Conservation (phyloP, 176 grass and related monocot species). For the Cenchrus americanus region DNA sequence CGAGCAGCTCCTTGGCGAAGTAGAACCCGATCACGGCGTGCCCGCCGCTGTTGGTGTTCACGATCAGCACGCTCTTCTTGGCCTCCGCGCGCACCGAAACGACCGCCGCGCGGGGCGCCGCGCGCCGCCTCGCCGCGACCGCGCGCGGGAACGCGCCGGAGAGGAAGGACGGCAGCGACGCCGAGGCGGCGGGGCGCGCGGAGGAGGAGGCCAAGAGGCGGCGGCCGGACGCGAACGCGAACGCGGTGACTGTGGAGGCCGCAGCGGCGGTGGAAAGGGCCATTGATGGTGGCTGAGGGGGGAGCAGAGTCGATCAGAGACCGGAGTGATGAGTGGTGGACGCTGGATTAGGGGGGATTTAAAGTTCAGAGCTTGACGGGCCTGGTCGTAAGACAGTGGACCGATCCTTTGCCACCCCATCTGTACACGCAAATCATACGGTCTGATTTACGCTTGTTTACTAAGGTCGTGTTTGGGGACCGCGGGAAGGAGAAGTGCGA, state of each 20-base stretch:
- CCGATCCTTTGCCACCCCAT: too few relatives aligned
- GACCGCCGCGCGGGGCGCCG: neutral
- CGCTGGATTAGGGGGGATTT: slow-evolving; percentile 28
- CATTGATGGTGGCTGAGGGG: neutral
- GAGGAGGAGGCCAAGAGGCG: neutral
- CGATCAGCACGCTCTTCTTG: slow-evolving; percentile 79
- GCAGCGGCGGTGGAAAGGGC: slow-evolving; percentile 28
- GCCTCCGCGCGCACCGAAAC: slow-evolving; percentile 32
- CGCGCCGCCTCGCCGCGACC: neutral
- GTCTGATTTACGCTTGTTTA: too few relatives aligned
- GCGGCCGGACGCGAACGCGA: neutral
- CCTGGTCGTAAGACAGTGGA: too few relatives aligned
- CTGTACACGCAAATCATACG: too few relatives aligned
- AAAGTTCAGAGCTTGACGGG: too few relatives aligned
- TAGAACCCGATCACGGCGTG: slow-evolving; percentile 96
- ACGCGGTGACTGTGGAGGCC: neutral
- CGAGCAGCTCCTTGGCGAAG: slow-evolving; percentile 72
- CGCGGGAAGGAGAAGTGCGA: too few relatives aligned
- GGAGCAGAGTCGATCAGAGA: slow-evolving; percentile 1
- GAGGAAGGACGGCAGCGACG: neutral
- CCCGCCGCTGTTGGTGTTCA: slow-evolving; percentile 79
- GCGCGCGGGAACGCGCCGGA: slow-evolving; percentile 18
- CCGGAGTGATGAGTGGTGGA: slow-evolving; percentile 39
- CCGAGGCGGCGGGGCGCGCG: too few relatives aligned
- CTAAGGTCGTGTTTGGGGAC: too few relatives aligned